These are phyloP conservation scores for Cordyceps militaris DNA, from an alignment of 2,329 filamentous ascomycete genomes.

Conservation along the genomic window DNA sequence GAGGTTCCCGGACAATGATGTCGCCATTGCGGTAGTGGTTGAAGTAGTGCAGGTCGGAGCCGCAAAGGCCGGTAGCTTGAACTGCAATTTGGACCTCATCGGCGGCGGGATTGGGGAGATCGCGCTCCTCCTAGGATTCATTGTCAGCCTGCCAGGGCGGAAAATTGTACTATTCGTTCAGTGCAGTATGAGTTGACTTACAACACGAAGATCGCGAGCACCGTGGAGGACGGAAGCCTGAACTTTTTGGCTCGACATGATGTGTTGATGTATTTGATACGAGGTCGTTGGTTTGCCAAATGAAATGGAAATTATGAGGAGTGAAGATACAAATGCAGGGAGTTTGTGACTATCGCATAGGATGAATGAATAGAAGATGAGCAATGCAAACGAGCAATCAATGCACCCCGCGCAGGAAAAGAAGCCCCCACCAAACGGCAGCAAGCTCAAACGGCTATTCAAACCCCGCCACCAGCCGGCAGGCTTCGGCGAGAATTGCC, in stretches of 20 bases:
- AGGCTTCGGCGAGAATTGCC: conserved; percentile 6
- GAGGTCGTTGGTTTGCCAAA: background rate
- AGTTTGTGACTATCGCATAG: too few relatives aligned
- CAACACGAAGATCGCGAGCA: background rate
- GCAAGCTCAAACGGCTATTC: conserved; percentile 4
- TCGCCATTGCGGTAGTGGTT: conserved; percentile 60
- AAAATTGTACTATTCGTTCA: background rate
- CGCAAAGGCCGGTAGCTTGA: conserved; percentile 58
- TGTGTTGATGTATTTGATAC: background rate
- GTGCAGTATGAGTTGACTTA: conserved; percentile 6
- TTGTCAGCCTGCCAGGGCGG: background rate
- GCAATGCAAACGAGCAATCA: background rate
- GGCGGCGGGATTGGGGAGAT: conserved; percentile 44
- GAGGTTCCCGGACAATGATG: conserved; percentile 60
- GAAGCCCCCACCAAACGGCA: conserved; percentile 6
- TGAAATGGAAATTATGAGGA: background rate
- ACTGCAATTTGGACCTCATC: conserved; percentile 56
- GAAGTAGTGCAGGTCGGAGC: conserved; percentile 62
- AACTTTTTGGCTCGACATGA: conserved; percentile 22
- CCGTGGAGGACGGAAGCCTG: conserved; percentile 38
- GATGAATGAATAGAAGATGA: background rate
- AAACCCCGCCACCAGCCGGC: background rate
- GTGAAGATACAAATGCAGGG: too few relatives aligned
- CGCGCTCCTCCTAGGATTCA: conserved; percentile 43
- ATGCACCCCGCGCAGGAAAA: conserved; percentile 1